These are phyloP conservation scores for Dactylellina cionopaga DNA, from an alignment of 2,329 filamentous ascomycete species.

Conservation along the genomic window DNA sequence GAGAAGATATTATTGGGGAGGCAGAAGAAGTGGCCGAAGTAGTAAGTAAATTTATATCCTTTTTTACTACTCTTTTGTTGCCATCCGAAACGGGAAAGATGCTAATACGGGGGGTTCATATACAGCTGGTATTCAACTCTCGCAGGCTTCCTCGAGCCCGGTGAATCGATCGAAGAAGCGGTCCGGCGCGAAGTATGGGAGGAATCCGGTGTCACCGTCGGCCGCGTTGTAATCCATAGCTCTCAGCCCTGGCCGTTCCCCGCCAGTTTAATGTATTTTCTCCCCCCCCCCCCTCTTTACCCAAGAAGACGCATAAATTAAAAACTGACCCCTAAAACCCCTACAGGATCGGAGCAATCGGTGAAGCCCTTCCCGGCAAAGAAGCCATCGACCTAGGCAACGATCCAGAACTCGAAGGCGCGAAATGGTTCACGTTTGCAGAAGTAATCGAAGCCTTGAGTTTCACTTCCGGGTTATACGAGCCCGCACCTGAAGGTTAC, in stretches of 20 bases:
- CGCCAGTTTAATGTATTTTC: slow-evolving; percentile 74
- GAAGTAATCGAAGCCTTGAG: slow-evolving; percentile 80
- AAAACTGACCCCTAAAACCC: neutral
- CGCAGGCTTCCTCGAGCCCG: slow-evolving; percentile 81
- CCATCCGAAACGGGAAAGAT: neutral
- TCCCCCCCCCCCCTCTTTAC: slow-evolving; percentile 57
- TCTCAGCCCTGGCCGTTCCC: slow-evolving; percentile 91
- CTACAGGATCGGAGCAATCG: slow-evolving; percentile 76
- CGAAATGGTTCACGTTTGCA: slow-evolving; percentile 85
- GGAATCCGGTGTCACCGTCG: slow-evolving; percentile 79
- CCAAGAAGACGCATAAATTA: neutral
- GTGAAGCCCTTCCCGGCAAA: slow-evolving; percentile 80
- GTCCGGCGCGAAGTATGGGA: slow-evolving; percentile 87
- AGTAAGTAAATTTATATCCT: slow-evolving; percentile 24
- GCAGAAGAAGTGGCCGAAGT: slow-evolving; percentile 78
- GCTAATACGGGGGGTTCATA: no score
- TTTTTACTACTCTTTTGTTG: neutral
- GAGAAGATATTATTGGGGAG: slow-evolving; percentile 83
- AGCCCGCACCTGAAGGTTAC: slow-evolving; percentile 19
- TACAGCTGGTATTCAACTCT: slow-evolving; percentile 85
- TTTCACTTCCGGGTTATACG: slow-evolving; percentile 69
- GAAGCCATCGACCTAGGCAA: slow-evolving; percentile 85
- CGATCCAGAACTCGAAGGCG: slow-evolving; percentile 85
- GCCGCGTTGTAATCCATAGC: slow-evolving; percentile 81
- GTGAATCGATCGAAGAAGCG: slow-evolving; percentile 84